phyloP scores from a whole-genome alignment of 179 eudicot species.

The Spergularia azorica region DNA sequence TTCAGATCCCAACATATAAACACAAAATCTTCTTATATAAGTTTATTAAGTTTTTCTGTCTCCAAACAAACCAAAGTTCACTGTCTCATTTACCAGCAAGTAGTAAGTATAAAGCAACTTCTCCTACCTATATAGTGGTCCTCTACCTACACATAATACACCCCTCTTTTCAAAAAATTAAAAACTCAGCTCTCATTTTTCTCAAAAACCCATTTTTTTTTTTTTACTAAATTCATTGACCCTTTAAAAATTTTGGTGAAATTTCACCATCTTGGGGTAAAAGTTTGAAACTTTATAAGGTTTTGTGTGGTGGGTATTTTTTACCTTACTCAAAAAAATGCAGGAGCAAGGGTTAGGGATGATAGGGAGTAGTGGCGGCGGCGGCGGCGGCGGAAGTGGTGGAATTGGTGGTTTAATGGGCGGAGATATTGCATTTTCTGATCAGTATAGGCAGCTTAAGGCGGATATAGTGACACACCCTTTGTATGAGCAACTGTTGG shows the following conservation, averaged over 20 bases:
- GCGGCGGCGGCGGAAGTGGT: conserved; percentile 28
- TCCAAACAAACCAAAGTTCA: conserved; percentile 24
- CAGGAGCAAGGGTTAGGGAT: conserved; percentile 55
- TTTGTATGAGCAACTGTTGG: conserved; percentile 74
- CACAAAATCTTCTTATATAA: background rate
- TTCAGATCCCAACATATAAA: conserved; percentile 26
- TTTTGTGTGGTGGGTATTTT: background rate
- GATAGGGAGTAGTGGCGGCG: conserved; percentile 35
- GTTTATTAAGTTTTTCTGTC: background rate
- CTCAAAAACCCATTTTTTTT: background rate
- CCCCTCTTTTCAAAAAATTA: background rate
- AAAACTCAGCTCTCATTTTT: background rate
- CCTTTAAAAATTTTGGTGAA: conserved; percentile 27
- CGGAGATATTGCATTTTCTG: conserved; percentile 36
- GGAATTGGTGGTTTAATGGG: conserved; percentile 40
- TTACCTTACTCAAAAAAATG: conserved; percentile 17
- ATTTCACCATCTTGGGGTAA: conserved; percentile 4
- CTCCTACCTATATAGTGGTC: conserved; percentile 27
- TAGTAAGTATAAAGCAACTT: conserved; percentile 29
- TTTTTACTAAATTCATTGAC: background rate
- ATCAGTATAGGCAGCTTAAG: conserved; percentile 48
- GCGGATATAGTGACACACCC: conserved; percentile 83
- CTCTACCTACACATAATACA: conserved; percentile 11
- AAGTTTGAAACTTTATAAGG: background rate
- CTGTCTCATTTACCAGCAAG: conserved; percentile 17